Evolutionary conservation across 2,329 filamentous ascomycete species (phyloP), one percentile per base, ranked within the genome.

Genomic region (Fusarium sp.): DNA sequence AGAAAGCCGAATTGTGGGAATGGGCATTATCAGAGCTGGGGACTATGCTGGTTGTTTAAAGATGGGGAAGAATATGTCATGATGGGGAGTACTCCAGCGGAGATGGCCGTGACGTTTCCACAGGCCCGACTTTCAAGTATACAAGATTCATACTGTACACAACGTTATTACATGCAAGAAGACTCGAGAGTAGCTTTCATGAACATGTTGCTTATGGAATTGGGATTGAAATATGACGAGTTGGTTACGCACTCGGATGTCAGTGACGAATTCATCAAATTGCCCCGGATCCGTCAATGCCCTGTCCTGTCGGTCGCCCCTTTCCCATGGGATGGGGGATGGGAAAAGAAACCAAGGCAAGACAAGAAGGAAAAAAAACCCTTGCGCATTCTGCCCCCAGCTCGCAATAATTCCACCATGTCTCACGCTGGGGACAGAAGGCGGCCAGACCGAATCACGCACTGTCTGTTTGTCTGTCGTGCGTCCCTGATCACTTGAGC

Each of bases 391-490:
- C 43, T 48, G 22, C 43, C 43, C 43, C 43, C 22, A 45, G 43
- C 11, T 45, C 43, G 14, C 43, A 27, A 45, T 14, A 62, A 52
- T 27, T 45, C 18, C 29, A 27, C 43, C 8, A 16, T 27, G 54
- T 43, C 37, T 68, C n/a, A 48, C 48, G 39, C 45, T 67, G 59
- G 54, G 35, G n/a, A 62, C 5, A 27, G 24, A 33, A 61, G 61
- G 41, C 62, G 68, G 65, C 52, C 61, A 72, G 29, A n/a, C 68
- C 72, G 67, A 74, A 74, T 72, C 72, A 75, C 65, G 61, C 61
- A 52, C 41, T 29, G 43, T 22, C 35, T 63, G 64, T 65, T 72
- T 37, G 52, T 64, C 58, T 35, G 54, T 39, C 31, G 31, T 57
- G 39, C 29, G 71, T 66, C 52, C 52, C 62, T 69, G 72, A 72